Percentiles rank a stretch among this genome's conserved stretches.
These are phyloP conservation scores for Neonectria hederae DNA, from an alignment of 2,329 filamentous ascomycete genomes.

Conservation along the genomic window DNA sequence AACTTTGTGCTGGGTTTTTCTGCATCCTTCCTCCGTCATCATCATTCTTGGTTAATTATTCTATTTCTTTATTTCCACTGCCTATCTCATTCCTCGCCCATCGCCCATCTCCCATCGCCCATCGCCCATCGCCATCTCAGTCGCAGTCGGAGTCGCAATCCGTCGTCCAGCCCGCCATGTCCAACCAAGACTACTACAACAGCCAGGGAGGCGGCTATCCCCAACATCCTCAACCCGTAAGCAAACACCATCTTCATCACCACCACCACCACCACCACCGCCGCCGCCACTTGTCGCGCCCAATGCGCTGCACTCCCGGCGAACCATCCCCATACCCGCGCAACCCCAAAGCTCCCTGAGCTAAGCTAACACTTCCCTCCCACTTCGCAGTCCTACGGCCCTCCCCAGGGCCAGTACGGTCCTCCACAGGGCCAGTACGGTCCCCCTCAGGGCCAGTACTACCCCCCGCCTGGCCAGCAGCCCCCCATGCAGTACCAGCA, in stretches of 20 bases:
- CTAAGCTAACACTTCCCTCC: slow-evolving; percentile 26
- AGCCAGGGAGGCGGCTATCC: slow-evolving; percentile 49
- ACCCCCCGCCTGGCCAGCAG: slow-evolving; percentile 49
- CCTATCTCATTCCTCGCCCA: too few relatives aligned
- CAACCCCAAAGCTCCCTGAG: not conserved
- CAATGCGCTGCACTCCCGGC: slow-evolving; percentile 3
- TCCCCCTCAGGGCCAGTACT: slow-evolving; percentile 43
- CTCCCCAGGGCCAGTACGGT: slow-evolving; percentile 38
- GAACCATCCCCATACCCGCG: not conserved
- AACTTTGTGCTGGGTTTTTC: too few relatives aligned
- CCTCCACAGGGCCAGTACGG: slow-evolving; percentile 45
- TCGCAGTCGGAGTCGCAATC: not conserved
- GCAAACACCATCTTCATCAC: slow-evolving; percentile 21
- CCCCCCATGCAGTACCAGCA: slow-evolving; percentile 57
- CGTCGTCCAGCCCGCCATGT: slow-evolving; percentile 42
- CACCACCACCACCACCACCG: not conserved
- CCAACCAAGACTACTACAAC: slow-evolving; percentile 54
- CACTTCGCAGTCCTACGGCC: slow-evolving; percentile 44
- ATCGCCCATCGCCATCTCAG: not conserved
- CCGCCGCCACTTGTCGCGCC: not conserved
- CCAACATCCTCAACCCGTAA: slow-evolving; percentile 53
- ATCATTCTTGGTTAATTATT: not conserved
- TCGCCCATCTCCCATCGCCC: too few relatives aligned
- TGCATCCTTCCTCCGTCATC: not conserved
- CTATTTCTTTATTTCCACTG: not conserved